Percentiles rank a stretch among this genome's conserved stretches.
These are phyloP conservation scores for Elaeagnus macrophylla DNA, from an alignment of 306 rosid species.

Conservation along the genomic window DNA sequence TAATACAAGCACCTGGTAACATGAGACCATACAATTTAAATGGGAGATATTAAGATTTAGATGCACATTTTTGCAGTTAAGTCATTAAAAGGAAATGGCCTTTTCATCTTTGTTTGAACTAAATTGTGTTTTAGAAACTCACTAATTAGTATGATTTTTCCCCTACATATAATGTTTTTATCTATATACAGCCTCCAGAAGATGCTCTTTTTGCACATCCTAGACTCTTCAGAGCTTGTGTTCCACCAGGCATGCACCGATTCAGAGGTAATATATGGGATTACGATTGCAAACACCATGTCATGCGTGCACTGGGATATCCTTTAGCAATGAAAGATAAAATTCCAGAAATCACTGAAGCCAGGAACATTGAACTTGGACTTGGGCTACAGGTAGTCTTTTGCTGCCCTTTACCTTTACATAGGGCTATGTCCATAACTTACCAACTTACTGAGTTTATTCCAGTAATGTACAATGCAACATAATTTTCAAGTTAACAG, in stretches of 20 bases:
- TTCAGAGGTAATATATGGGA: constrained; percentile 97
- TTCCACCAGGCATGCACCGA: constrained; percentile 94
- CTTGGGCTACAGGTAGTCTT: constrained; percentile 80
- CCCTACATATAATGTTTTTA: constrained; percentile 17
- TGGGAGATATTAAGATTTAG: too few relatives aligned
- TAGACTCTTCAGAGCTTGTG: constrained; percentile 90
- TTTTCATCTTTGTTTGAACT: neutral
- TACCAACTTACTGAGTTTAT: neutral
- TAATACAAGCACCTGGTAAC: too few relatives aligned
- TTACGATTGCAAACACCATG: constrained; percentile 66
- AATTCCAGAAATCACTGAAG: constrained; percentile 70
- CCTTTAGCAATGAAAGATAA: constrained; percentile 54
- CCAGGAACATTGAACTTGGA: constrained; percentile 84
- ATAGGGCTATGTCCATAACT: constrained; percentile 1
- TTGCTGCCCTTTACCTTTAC: constrained; percentile 10
- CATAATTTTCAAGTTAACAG: too few relatives aligned
- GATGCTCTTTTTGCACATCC: constrained; percentile 95
- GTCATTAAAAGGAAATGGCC: neutral
- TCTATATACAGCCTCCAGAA: constrained; percentile 72
- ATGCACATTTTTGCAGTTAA: neutral
- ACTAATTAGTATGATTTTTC: too few relatives aligned
- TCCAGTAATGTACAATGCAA: neutral
- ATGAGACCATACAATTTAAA: too few relatives aligned
- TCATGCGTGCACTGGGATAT: constrained; percentile 64
- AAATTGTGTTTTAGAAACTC: too few relatives aligned